These are phyloP conservation scores for Neurospora tetrasperma DNA, from an alignment of 495 filamentous ascomycete genomes.

Conservation along the genomic window DNA sequence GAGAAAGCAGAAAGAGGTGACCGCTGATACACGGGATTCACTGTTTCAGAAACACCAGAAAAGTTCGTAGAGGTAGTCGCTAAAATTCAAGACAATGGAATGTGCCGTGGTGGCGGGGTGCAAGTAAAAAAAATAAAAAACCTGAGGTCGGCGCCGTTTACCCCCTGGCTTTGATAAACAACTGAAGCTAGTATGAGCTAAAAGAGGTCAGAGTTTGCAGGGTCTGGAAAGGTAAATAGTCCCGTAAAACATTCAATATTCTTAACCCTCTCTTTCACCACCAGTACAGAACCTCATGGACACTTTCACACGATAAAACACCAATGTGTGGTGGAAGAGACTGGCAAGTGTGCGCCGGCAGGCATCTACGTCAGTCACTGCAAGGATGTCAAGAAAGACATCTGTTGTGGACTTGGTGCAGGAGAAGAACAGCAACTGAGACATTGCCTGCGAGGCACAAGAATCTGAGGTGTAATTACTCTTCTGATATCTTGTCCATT, in stretches of 20 bases:
- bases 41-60: neutral
- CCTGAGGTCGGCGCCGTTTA: neutral
- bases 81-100: neutral
- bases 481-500: neutral
- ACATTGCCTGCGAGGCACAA: neutral
- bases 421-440: neutral
- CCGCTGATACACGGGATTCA: neutral
- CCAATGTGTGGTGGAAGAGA: neutral
- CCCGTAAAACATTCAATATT: neutral
- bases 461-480: neutral
- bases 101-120: neutral
- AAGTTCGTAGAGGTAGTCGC: neutral
- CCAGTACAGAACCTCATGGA: neutral
- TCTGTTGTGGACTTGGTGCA: neutral
- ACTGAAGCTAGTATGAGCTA: neutral
- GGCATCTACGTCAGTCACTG: constrained; percentile 17
- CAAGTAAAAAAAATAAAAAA: neutral
- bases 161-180: neutral
- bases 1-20: neutral
- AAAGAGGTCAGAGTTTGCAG: neutral
- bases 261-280: neutral
- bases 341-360: neutral
- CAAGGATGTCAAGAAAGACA: constrained; percentile 2
- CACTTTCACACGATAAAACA: neutral
- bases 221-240: neutral